Base-by-base conservation (phyloP, 176 grass and related monocot genomes). In the Dactylis glomerata region DNA sequence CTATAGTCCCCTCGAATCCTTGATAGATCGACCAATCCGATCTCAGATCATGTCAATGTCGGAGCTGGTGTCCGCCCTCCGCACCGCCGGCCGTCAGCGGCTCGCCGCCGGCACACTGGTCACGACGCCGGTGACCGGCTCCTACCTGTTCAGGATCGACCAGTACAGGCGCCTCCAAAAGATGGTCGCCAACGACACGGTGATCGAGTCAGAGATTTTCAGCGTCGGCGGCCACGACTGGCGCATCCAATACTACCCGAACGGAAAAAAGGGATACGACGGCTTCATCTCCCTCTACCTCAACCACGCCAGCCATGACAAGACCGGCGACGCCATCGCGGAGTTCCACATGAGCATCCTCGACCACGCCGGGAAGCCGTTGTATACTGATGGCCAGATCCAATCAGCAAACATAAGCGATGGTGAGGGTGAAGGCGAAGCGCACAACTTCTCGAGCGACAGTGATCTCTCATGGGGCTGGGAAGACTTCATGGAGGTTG, bases 101-200 rank as follows among this genome's bases (percentile, higher is more conserved):
- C 20, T 37, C 32, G 15, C 50, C 22, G 20, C 74, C 32, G 31
- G 50, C 10, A 56, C 22, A 11, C 32, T 77, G 9, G 10, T 15
- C 3, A 56, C 11, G 13, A 34, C 1, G 75, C 19, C 50, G 32
- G 31, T 31, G 32, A 57, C 33, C 5, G 75, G 75, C 32, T 57
- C 74, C 32, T 56, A 77, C 75, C 31, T 57, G 12, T 56, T 77
- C 75, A 57, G 33, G 51, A 77, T 77, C 33, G 22, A 77, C 5
- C 50, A 56, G 51, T 77, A 27, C 75, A 40, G 5, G 19, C 22
- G 40, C 50, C 54, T 46, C 6, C 6, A 56, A 50, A 56, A 28
- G 10, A 56, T 77, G 50, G 2, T 77, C 32, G 19, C 1, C 49
- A 77, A 54, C 7, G 75, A 20, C 51, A 9, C 32, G 5, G 13